A percentile compares a stretch with the other conserved stretches of the same genome.
phyloP scores from a whole-genome alignment of 805 yeast genomes.

The Hanseniaspora thailandica region DNA sequence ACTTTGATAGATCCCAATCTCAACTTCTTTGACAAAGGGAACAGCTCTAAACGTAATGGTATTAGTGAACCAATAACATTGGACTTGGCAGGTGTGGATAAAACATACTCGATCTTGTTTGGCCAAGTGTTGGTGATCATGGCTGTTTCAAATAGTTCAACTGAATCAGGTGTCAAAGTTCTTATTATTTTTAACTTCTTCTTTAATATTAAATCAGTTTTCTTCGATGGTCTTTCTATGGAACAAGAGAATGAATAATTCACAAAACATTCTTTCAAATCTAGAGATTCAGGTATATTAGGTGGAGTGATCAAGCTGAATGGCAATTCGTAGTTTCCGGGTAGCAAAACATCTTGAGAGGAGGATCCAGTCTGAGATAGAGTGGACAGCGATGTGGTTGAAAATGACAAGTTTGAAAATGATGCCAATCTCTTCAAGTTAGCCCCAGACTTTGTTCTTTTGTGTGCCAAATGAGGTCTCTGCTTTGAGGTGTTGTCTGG shows the following conservation, averaged over 20 bases:
- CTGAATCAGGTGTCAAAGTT: constrained; percentile 75
- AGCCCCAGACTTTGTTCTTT: constrained; percentile 28
- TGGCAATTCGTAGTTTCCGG: constrained; percentile 84
- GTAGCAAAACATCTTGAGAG: constrained; percentile 35
- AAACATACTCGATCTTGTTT: constrained; percentile 74
- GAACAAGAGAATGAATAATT: constrained; percentile 55
- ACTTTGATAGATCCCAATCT: constrained; percentile 62
- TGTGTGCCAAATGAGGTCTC: constrained; percentile 18
- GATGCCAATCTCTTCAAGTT: constrained; percentile 29
- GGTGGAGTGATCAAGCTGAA: constrained; percentile 81
- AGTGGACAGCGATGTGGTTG: constrained; percentile 18
- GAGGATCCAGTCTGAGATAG: constrained; percentile 7
- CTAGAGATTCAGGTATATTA: constrained; percentile 55
- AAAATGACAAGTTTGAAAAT: constrained; percentile 16
- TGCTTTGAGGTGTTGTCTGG: background rate
- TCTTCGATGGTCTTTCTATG: constrained; percentile 72
- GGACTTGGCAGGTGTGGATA: constrained; percentile 78
- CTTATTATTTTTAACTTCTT: constrained; percentile 72
- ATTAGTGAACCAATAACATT: constrained; percentile 76
- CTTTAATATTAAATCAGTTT: constrained; percentile 49
- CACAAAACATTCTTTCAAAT: constrained; percentile 79
- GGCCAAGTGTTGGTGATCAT: constrained; percentile 96
- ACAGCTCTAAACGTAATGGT: constrained; percentile 56
- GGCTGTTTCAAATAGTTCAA: constrained; percentile 80
- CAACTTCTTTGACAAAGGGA: constrained; percentile 74